A percentile compares a stretch with the other conserved stretches of the same genome.
Conservation (phyloP, 2,329 filamentous ascomycete species). For the Bipolaris zeicola region DNA sequence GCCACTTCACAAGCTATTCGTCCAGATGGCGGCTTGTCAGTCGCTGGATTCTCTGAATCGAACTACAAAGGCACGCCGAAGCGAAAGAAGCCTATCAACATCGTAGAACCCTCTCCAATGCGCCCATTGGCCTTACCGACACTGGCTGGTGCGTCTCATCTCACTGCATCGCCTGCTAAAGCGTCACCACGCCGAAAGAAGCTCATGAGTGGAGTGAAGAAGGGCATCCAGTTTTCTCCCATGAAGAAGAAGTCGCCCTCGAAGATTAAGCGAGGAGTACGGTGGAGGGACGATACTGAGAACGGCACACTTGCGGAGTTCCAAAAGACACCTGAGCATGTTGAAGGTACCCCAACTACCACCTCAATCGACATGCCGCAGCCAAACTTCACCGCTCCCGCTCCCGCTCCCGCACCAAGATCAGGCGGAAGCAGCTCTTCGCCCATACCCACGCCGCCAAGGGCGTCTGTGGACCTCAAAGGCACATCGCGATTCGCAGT, state of each 20-base stretch:
- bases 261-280: conserved; percentile 73
- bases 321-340: conserved; percentile 82
- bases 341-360: conserved; percentile 62
- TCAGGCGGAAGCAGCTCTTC: conserved; percentile 55
- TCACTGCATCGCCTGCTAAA: conserved; percentile 70
- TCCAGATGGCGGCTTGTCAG: conserved; percentile 73
- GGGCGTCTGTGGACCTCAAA: conserved; percentile 65
- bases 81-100: conserved; percentile 61
- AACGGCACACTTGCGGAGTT: conserved; percentile 87
- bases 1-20: conserved; percentile 86
- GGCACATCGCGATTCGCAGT: conserved; percentile 79
- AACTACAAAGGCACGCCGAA: conserved; percentile 77
- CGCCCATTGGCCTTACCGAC: conserved; percentile 47
- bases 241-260: conserved; percentile 74
- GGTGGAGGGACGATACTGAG: conserved; percentile 92
- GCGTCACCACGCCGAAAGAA: conserved; percentile 82
- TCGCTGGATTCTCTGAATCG: conserved; percentile 71
- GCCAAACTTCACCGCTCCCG: conserved; percentile 56
- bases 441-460: conserved; percentile 61
- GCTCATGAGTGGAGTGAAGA: conserved; percentile 61
- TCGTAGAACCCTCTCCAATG: conserved; percentile 56
- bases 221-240: conserved; percentile 79
- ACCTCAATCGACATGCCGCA: conserved; percentile 60
- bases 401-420: conserved; percentile 37
- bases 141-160: conserved; percentile 43